Base-by-base conservation (phyloP, 495 filamentous ascomycete species). In the Corynascus novoguineensis region DNA sequence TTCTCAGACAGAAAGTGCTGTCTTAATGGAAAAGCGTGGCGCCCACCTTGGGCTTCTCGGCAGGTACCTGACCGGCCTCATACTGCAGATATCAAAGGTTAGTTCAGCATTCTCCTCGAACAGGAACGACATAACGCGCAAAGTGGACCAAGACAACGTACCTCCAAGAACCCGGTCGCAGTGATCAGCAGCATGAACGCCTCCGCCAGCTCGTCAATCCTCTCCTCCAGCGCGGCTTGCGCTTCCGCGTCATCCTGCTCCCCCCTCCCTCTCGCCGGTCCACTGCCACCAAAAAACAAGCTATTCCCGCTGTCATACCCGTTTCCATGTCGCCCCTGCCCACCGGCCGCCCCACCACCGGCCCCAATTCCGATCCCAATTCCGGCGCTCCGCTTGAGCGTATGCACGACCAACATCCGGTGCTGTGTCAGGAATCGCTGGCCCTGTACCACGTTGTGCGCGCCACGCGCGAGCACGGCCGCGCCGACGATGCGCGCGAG, bases 351-450 rank as follows among this genome's bases (percentile, higher is more conserved):
- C 34, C 50, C 46, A 22, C 6, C 48, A 5, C 58, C 5, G 14
- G 14, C 35, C 35, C 35, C 60, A 9, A 70, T n/a, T n/a, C n/a
- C 71, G 15, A 78, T 78, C 3, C 90, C 90, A 57, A 96, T 88
- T 37, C 85, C 86, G 1, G 88, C 90, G 66, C 86, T 86, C 45
- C 89, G 79, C 72, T 99, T 99, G 65, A 97, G 89, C n/a, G 95
- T 83, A 19, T 90, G 86, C 58, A 95, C 83, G 57, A 96, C 86
- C 58, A 87, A 78, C 57, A 82, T 78, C 53, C 93, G 75, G 67
- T 95, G 91, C 59, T 92, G 87, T 21, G 76, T 71, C 50, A 97
- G 72, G 70, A 99, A 97, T 15, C 71, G 68, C 31, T 84, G 79
- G 14, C 83, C 90, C 61, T 90, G 87, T 25, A 86, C 77, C 51